Evolutionary conservation across 805 yeast genomes (phyloP).

Genomic region (Wickerhamiella galacta): DNA sequence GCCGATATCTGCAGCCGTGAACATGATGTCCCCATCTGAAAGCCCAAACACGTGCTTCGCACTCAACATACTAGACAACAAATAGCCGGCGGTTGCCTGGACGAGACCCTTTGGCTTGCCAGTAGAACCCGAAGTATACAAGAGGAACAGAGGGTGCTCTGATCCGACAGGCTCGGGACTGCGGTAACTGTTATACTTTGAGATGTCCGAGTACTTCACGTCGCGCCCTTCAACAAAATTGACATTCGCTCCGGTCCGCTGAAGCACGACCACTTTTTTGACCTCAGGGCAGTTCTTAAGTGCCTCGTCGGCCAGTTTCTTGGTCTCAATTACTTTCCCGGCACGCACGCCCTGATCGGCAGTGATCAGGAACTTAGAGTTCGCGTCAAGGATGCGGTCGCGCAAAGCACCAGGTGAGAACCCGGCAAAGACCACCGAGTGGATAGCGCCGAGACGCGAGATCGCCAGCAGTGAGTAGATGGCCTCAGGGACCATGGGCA

Average conservation of each 20-base stretch:
- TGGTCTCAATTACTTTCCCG: slow-evolving; percentile 64
- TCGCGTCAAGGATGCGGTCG: slow-evolving; percentile 58
- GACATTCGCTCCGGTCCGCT: slow-evolving; percentile 50
- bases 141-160: slow-evolving; percentile 69
- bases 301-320: slow-evolving; percentile 72
- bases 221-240: slow-evolving; percentile 43
- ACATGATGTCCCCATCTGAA: slow-evolving; percentile 54
- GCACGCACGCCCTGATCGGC: slow-evolving; percentile 75
- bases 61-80: slow-evolving; percentile 55
- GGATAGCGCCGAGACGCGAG: slow-evolving; percentile 67
- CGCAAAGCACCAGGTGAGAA: slow-evolving; percentile 55
- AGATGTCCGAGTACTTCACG: slow-evolving; percentile 59
- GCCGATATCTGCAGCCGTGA: slow-evolving; percentile 84
- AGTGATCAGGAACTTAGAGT: slow-evolving; percentile 56
- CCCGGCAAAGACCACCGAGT: slow-evolving; percentile 76
- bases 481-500: slow-evolving; percentile 79
- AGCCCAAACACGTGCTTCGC: slow-evolving; percentile 64
- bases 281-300: slow-evolving; percentile 49
- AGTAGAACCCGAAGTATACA: slow-evolving; percentile 76
- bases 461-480: slow-evolving; percentile 61
- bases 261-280: slow-evolving; percentile 50
- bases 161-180: slow-evolving; percentile 62
- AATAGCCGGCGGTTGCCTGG: slow-evolving; percentile 67
- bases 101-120: slow-evolving; percentile 82
- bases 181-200: slow-evolving; percentile 46